Conservation (phyloP, 192 early-diverging fungal species). For the Coemansia sp. region DNA sequence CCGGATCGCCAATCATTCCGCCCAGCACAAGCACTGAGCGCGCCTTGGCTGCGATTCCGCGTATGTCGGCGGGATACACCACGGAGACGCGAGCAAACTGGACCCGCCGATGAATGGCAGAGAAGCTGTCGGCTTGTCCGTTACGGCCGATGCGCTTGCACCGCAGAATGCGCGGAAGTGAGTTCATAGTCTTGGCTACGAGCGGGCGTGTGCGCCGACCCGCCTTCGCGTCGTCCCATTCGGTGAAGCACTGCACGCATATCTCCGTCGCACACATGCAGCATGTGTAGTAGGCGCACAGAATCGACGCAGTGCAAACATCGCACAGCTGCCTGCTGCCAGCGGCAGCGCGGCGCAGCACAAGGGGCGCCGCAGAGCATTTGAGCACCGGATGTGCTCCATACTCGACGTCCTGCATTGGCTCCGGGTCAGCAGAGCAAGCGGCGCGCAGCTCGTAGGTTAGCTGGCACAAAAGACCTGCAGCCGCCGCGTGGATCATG, state of each 20-base stretch:
- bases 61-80: conserved; percentile 9
- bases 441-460: neutral
- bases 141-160: neutral
- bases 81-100: conserved; percentile 32
- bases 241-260: conserved; percentile 48
- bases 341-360: conserved; percentile 6
- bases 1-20: neutral
- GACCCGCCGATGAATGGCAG: neutral
- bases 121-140: neutral
- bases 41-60: neutral
- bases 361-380: conserved; percentile 30
- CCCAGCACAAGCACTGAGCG: neutral
- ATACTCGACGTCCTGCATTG: conserved; percentile 8
- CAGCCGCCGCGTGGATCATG: conserved; percentile 12
- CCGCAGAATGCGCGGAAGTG: neutral
- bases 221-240: conserved; percentile 17
- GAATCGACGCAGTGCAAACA: conserved; percentile 50
- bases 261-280: conserved; percentile 40
- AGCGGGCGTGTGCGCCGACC: neutral
- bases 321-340: conserved; percentile 56
- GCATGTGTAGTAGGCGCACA: conserved; percentile 51
- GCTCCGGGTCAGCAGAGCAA: neutral
- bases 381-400: conserved; percentile 12
- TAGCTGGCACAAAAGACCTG: conserved; percentile 2
- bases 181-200: neutral